Base-by-base conservation (phyloP, 2,329 filamentous ascomycete species). In the Conoideocrella luteorostrata region DNA sequence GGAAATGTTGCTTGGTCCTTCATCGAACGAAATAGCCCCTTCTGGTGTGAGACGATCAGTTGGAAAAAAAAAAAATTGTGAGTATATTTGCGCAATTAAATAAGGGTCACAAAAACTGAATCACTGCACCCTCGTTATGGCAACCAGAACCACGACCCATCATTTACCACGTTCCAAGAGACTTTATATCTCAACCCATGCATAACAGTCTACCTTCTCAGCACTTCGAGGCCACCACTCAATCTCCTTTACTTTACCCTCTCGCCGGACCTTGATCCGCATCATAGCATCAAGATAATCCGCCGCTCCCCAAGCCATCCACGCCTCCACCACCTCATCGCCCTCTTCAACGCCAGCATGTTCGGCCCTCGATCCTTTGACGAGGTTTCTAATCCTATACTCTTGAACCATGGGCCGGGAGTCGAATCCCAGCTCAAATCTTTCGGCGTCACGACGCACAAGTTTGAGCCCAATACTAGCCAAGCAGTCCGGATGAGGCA, bases 371-470 rank as follows among this genome's bases (percentile, higher is more conserved):
- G 35, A 18, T 21, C 35, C 35, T 20, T 38, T 38, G 9, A 38
- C 35, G 18, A 38, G 18, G 17, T 38, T 24, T 11, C 35, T 38
- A 22, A 38, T 38, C 15, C 18, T 18, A 12, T 38, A 20, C 6
- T 22, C 35, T 7, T 15, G 3, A 9, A 6, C n/a, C 35, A 38
- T 22, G 22, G 35, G 9, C 10, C 10, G 7, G 6, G 35, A 24
- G n/a, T 38, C 35, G 17, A 38, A 18, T n/a, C 35, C 35, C 10
- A 38, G 18, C 18, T 38, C 35, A 24, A 38, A 38, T 20, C n/a
- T 38, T 15, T 38, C 35, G 6, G 35, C 35, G 18, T 38, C 35
- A 9, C 22, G 9, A 12, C 35, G 35, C 9, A 38, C 35, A 7
- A 38, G 17, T 15, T 38, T 38, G 18, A 38, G 35, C 7, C 35